Evolutionary conservation across 306 rosid species (phyloP), one percentile per base, ranked within the genome.

Genomic region (Quercus dentata): DNA sequence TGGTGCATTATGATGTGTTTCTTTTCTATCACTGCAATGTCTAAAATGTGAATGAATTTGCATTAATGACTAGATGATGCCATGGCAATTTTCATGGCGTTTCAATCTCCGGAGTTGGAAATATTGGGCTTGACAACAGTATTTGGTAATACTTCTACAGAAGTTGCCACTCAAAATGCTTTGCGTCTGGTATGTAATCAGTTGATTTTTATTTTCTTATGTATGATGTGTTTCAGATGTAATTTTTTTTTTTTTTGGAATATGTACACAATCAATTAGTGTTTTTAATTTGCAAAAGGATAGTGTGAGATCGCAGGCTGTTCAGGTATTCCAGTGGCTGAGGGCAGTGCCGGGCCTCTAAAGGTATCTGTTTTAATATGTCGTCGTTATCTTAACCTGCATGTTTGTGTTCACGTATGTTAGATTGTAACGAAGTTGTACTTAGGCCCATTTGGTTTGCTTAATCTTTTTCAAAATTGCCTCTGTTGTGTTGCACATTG

Each of bases 231-330:
- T 68, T 74, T 19, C 58, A 4, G 71, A 78, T 54, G 12, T 79
- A 49, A 61, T 3, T 18, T 74, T 58, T 27, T n/a, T n/a, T 25
- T 27, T 69, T 74, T 76, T 73, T 79, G 76, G 85, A 78, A 80
- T 41, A 19, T 77, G 71, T 82, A 81, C 89, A 72, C 87, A 92
- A 91, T 91, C 86, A 65, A 82, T 67, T 82, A 77, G 80, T 84
- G 64, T 76, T 83, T 82, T 85, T 69, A 74, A 80, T 87, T 70
- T 85, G 88, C 92, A 90, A 93, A 92, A 93, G 97, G 86, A 95
- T 87, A 95, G 99, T 95, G 99, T 95, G 99, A 91, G 93, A 89
- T 95, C 30, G 97, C 98, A 80, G 96, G 97, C 80, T 73, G 89
- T 87, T 77, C 83, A 74, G 76, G 80, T 87, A 67, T 95, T 83